phyloP scores from a whole-genome alignment of 2,329 filamentous ascomycete genomes.

The Didymella exigua region DNA sequence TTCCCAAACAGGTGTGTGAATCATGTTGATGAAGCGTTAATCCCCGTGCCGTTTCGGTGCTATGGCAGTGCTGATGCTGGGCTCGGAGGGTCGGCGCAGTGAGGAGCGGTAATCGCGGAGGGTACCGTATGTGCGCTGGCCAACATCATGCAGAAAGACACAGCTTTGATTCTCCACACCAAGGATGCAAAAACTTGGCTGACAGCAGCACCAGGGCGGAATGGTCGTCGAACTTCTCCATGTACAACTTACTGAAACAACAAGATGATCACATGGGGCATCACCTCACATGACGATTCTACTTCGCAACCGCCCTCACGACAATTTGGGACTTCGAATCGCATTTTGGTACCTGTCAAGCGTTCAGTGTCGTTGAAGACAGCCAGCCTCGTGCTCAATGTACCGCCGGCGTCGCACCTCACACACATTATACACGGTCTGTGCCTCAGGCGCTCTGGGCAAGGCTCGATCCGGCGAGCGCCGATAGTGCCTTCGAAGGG shows the following conservation, averaged over 20 bases:
- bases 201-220: not conserved
- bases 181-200: not conserved
- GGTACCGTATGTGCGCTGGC: no score
- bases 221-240: not conserved
- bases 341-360: not conserved
- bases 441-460: slow-evolving; percentile 1
- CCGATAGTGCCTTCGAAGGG: not conserved
- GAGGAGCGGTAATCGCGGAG: not conserved
- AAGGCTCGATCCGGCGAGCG: slow-evolving; percentile 3
- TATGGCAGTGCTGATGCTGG: not conserved
- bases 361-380: not conserved
- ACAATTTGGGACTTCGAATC: not conserved
- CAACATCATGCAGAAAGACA: not conserved
- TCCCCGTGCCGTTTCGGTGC: not conserved
- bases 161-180: not conserved
- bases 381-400: slow-evolving; percentile 1
- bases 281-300: not conserved
- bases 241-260: not conserved
- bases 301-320: not conserved
- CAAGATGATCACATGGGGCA: not conserved
- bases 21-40: not conserved
- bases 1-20: not conserved
- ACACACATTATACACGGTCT: not conserved
- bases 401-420: not conserved
- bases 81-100: not conserved